Evolutionary conservation across 306 rosid genomes (phyloP).

Genomic region (Trichosanthes truncata): DNA sequence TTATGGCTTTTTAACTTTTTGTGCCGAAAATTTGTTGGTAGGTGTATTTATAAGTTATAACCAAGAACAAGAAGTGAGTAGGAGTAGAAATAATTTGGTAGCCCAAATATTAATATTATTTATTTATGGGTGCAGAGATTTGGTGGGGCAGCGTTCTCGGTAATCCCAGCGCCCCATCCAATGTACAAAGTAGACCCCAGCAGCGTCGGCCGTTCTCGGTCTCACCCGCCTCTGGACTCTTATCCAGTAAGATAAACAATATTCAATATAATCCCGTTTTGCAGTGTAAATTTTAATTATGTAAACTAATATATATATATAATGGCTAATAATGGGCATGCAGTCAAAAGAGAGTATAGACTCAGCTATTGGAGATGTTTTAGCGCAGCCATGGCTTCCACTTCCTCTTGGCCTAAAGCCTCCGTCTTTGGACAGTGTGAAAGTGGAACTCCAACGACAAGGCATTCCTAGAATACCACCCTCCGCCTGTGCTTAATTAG

Average conservation of each 20-base stretch:
- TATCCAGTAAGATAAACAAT: constrained; percentile 50
- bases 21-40: too few relatives aligned
- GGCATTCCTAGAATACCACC: constrained; percentile 78
- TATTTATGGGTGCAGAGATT: constrained; percentile 38
- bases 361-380: constrained; percentile 73
- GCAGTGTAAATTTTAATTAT: too few relatives aligned
- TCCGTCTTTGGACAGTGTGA: constrained; percentile 58
- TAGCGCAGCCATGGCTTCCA: constrained; percentile 82
- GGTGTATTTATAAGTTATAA: too few relatives aligned
- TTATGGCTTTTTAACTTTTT: too few relatives aligned
- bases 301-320: too few relatives aligned
- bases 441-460: constrained; percentile 69
- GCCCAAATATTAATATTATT: too few relatives aligned
- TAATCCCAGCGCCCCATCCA: constrained; percentile 48
- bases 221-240: constrained; percentile 41
- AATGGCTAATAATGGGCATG: too few relatives aligned
- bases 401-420: constrained; percentile 85
- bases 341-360: constrained; percentile 93
- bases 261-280: neutral
- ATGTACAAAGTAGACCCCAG: constrained; percentile 49
- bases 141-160: constrained; percentile 39
- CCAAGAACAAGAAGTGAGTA: too few relatives aligned
- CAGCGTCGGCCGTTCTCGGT: constrained; percentile 29
- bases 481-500: constrained; percentile 31
- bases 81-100: too few relatives aligned